Conservation (phyloP, 345 rosid genomes). For the Pugionium cornutum region DNA sequence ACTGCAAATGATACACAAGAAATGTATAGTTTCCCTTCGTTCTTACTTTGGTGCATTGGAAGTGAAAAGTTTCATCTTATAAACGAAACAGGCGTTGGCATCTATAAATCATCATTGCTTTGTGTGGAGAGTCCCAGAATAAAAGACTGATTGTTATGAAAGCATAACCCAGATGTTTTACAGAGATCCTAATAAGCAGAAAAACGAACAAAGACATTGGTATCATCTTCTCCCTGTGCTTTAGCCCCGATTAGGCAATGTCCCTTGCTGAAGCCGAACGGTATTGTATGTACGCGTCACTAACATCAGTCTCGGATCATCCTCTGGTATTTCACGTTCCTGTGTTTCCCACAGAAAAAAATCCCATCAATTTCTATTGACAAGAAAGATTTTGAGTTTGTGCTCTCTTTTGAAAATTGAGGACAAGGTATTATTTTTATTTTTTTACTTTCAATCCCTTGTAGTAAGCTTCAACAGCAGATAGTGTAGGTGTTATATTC, state of each 20-base stretch:
- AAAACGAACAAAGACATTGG: slow-evolving; percentile 8
- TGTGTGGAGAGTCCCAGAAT: not conserved
- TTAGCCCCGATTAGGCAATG: slow-evolving; percentile 27
- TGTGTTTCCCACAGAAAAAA: slow-evolving; percentile 36
- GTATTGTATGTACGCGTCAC: slow-evolving; percentile 56
- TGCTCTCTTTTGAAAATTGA: not conserved
- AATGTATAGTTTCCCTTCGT: slow-evolving; percentile 35
- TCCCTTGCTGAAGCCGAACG: slow-evolving; percentile 46
- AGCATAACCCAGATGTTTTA: slow-evolving; percentile 7
- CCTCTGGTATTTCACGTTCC: slow-evolving; percentile 79
- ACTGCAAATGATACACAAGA: slow-evolving; percentile 39
- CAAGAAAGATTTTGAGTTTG: not conserved
- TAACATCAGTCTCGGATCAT: slow-evolving; percentile 65
- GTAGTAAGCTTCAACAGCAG: slow-evolving; percentile 84
- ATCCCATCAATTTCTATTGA: slow-evolving; percentile 13
- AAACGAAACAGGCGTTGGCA: slow-evolving; percentile 33
- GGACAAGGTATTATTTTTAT: not conserved
- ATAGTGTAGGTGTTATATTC: slow-evolving; percentile 41
- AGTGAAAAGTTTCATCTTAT: slow-evolving; percentile 32
- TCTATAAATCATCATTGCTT: slow-evolving; percentile 18
- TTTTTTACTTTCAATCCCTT: slow-evolving; percentile 70
- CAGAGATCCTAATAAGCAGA: slow-evolving; percentile 23
- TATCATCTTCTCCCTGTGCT: not conserved
- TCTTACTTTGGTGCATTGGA: slow-evolving; percentile 26
- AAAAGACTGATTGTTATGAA: slow-evolving; percentile 10